Percentiles rank a stretch among this genome's conserved stretches.
phyloP scores from a whole-genome alignment of 2,329 filamentous ascomycete species.

The Aspergillus fischeri region DNA sequence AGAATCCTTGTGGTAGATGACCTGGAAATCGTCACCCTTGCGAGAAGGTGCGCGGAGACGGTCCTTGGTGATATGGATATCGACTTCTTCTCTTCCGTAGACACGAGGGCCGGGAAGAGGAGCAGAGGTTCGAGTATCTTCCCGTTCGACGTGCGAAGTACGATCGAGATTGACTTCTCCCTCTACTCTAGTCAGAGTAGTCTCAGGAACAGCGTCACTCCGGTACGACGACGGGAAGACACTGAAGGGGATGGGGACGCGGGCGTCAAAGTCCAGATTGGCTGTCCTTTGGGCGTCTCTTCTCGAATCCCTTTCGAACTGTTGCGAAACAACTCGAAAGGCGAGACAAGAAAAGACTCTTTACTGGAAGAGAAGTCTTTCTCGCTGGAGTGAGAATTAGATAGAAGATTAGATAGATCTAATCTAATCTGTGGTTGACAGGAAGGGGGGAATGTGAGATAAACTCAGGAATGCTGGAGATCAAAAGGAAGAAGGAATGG shows the following conservation, averaged over 20 bases:
- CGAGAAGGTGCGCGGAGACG: slow-evolving; percentile 5
- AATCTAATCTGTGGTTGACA: slow-evolving; percentile 16
- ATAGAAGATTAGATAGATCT: slow-evolving; percentile 19
- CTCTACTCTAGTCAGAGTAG: slow-evolving; percentile 78
- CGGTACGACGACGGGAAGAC: slow-evolving; percentile 99
- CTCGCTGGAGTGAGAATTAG: slow-evolving; percentile 21
- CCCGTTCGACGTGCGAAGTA: slow-evolving; percentile 87
- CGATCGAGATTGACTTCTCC: slow-evolving; percentile 74
- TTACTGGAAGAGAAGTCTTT: slow-evolving; percentile 34
- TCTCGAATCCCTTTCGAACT: slow-evolving; percentile 60
- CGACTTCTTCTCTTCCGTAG: slow-evolving; percentile 81
- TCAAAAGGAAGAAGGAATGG: slow-evolving; percentile 15
- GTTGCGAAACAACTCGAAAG: slow-evolving; percentile 45
- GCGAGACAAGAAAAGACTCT: slow-evolving; percentile 47
- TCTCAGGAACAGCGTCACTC: slow-evolving; percentile 64
- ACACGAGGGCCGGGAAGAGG: slow-evolving; percentile 62
- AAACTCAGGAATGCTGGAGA: slow-evolving; percentile 7
- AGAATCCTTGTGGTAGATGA: slow-evolving; percentile 27
- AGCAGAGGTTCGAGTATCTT: slow-evolving; percentile 77
- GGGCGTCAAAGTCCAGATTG: slow-evolving; percentile 99
- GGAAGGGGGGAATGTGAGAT: slow-evolving; percentile 14
- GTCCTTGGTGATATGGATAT: slow-evolving; percentile 60
- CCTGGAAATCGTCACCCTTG: slow-evolving; percentile 8
- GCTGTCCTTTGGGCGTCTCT: slow-evolving; percentile 72
- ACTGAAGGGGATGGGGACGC: slow-evolving; percentile 98